Base-by-base conservation (phyloP, 2,329 filamentous ascomycete genomes). In the Teratosphaeria destructans region DNA sequence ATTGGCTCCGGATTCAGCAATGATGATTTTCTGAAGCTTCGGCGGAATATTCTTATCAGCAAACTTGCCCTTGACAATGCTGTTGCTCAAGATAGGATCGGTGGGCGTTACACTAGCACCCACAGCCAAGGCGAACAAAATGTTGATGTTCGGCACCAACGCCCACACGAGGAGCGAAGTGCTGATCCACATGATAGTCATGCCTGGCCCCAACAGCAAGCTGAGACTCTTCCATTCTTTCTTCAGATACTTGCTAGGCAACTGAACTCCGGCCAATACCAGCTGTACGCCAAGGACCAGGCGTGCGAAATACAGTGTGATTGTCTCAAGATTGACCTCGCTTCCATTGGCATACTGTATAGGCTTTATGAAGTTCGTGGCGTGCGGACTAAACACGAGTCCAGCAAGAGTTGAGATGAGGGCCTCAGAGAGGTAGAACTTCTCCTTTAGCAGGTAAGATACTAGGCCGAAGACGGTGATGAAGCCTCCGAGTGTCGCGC, bases 41-140 rank as follows among this genome's bases (percentile, higher is more conserved):
- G 85, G 86, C 0, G 92, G 90, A 19, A 96, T 86, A 70, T 96
- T 94, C 67, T 91, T 87, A 68, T 96, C 91, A 0, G 92, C 92
- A 70, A 95, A 96, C 67, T 89, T 92, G 35, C 91, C 91, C 76
- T 96, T 96, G 54, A 96, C 90, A 60, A 96, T 95, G 2, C 88
- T 88, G 64, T 94, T 93, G 16, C 88, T 93, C 43, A 96, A 74
- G 1, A 96, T 85, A 0, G 92, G 92, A 67, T 96, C 92, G 0
- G 92, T 96, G 0, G 91, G 92, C 2, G 92, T 94, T n/a, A 96
- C 85, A 68, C 91, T 95, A 0, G 91, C 88, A 1, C 85, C 91
- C 11, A 95, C 79, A 16, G 86, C 88, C 11, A 96, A 79, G 0
- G 92, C 88, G 65, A 94, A 87, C 1, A 96, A 78, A 64, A 94